Conservation (phyloP, 306 rosid genomes). For the Notholithocarpus densiflorus region DNA sequence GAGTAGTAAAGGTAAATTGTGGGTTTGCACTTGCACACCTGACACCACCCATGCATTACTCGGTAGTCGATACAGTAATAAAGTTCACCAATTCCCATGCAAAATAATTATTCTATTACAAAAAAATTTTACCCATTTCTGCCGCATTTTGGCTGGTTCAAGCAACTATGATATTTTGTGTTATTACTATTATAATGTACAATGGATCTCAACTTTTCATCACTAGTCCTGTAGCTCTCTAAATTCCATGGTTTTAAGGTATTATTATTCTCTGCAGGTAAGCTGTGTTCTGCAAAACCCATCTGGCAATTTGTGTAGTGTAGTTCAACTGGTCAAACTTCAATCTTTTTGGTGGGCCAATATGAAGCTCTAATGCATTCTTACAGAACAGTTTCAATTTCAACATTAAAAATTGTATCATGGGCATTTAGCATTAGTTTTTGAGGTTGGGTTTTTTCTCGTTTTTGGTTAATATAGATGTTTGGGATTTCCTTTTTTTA, state of each 20-base stretch:
- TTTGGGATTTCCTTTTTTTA: not conserved
- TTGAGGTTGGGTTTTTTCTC: not conserved
- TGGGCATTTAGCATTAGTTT: slow-evolving; percentile 6
- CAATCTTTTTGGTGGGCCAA: not conserved
- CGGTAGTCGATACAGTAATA: slow-evolving; percentile 2
- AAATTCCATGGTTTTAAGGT: slow-evolving; percentile 52
- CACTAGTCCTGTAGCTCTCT: slow-evolving; percentile 47
- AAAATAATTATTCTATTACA: slow-evolving; percentile 22
- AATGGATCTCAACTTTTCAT: slow-evolving; percentile 53
- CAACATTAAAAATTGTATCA: not conserved
- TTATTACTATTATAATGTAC: slow-evolving; percentile 31
- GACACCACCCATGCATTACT: slow-evolving; percentile 49
- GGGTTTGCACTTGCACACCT: slow-evolving; percentile 27
- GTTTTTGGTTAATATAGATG: not conserved
- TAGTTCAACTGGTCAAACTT: slow-evolving; percentile 5
- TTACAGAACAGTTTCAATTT: not conserved
- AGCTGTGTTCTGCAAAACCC: slow-evolving; percentile 32
- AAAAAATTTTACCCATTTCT: slow-evolving; percentile 8
- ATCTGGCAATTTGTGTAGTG: slow-evolving; percentile 26
- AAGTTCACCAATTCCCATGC: slow-evolving; percentile 42
- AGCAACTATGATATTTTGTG: slow-evolving; percentile 28
- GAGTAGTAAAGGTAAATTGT: slow-evolving; percentile 25
- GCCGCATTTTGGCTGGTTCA: slow-evolving; percentile 25
- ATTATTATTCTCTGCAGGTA: slow-evolving; percentile 23
- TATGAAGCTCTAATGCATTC: not conserved